Evolutionary conservation across 441 rosid species (phyloP).

Genomic region (Pelargonium citronellum): DNA sequence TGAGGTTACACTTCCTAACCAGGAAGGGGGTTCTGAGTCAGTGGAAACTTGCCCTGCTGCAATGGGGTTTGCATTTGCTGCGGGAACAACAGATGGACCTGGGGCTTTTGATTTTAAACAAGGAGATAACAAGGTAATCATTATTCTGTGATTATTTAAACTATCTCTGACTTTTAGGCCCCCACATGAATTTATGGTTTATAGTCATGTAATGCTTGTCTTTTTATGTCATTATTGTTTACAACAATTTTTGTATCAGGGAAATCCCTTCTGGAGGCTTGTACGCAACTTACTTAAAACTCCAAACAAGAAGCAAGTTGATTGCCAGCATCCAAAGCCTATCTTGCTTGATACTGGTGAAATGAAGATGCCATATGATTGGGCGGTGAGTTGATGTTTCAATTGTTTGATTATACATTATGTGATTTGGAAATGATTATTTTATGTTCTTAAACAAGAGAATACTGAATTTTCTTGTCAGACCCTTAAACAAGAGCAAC

Average conservation of each 20-base stretch:
- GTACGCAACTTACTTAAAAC: conserved; percentile 66
- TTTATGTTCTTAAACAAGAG: background rate
- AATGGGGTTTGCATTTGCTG: conserved; percentile 95
- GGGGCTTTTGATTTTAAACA: conserved; percentile 96
- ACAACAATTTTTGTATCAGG: conserved; percentile 37
- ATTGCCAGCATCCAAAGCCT: conserved; percentile 87
- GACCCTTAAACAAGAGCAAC: no score
- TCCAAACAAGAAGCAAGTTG: conserved; percentile 58
- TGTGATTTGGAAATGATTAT: background rate
- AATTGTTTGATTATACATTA: conserved; percentile 6
- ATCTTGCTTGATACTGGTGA: conserved; percentile 96
- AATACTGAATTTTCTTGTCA: no score
- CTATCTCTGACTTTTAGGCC: background rate
- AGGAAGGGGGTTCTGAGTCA: conserved; percentile 42
- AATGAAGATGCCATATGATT: conserved; percentile 87
- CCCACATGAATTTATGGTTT: background rate
- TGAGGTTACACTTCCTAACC: conserved; percentile 50
- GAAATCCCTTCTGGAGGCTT: conserved; percentile 83
- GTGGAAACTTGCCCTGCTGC: conserved; percentile 92
- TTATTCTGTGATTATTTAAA: conserved; percentile 6
- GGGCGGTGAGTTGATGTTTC: conserved; percentile 62
- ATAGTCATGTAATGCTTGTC: background rate
- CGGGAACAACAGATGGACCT: conserved; percentile 97
- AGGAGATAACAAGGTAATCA: conserved; percentile 78
- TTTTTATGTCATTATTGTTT: conserved; percentile 14